Percentiles rank a stretch among this genome's conserved stretches.
Evolutionary conservation across 331 rosid genomes (phyloP).

Genomic region (Erythrophleum ivorense): DNA sequence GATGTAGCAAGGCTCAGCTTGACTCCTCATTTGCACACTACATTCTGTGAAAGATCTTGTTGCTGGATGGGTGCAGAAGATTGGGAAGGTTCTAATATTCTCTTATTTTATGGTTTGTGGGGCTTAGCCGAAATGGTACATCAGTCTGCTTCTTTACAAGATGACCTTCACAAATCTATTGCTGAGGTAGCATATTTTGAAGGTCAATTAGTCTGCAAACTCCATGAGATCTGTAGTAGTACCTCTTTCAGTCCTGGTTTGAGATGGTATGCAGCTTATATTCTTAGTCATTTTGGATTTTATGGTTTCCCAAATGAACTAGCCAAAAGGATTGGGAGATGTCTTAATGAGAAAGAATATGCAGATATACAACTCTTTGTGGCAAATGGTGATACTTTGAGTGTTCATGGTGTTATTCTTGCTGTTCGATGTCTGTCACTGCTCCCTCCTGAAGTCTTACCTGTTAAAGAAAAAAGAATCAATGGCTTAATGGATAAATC

Average conservation of each 20-base stretch:
- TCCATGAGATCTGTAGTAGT: slow-evolving; percentile 57
- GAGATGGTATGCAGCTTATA: slow-evolving; percentile 74
- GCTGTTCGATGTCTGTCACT: slow-evolving; percentile 72
- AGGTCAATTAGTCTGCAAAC: slow-evolving; percentile 56
- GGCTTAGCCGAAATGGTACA: slow-evolving; percentile 72
- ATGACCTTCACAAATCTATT: slow-evolving; percentile 40
- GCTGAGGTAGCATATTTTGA: slow-evolving; percentile 40
- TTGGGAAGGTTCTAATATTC: slow-evolving; percentile 79
- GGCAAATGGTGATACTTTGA: slow-evolving; percentile 53
- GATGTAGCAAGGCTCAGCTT: slow-evolving; percentile 53
- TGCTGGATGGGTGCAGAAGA: slow-evolving; percentile 63
- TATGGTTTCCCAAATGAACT: slow-evolving; percentile 85
- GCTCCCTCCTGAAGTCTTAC: slow-evolving; percentile 59
- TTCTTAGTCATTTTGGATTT: slow-evolving; percentile 67
- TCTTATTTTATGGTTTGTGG: slow-evolving; percentile 73
- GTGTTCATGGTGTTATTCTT: slow-evolving; percentile 79
- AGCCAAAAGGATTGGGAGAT: slow-evolving; percentile 66
- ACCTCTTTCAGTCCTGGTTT: slow-evolving; percentile 61
- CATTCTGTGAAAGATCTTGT: slow-evolving; percentile 59
- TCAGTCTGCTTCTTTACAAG: slow-evolving; percentile 44
- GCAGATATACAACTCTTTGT: slow-evolving; percentile 65
- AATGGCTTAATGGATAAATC: slow-evolving; percentile 33
- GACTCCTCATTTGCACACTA: slow-evolving; percentile 61
- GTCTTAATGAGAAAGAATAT: slow-evolving; percentile 59
- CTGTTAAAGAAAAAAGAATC: slow-evolving; percentile 34